Conservation (phyloP, 331 rosid genomes). For the Stylosanthes scabra region DNA sequence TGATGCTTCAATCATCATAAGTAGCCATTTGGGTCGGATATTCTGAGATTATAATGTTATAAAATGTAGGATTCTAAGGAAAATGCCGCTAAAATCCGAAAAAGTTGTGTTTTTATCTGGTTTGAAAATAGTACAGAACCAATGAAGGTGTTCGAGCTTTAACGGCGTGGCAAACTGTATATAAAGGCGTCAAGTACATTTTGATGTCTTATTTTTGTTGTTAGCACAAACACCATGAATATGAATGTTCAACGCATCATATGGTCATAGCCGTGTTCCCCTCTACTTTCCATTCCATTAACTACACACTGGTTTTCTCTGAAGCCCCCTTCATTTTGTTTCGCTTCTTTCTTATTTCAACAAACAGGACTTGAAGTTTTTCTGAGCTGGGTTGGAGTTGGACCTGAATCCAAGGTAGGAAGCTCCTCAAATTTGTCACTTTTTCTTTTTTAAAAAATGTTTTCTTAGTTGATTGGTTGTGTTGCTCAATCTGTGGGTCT, state of each 20-base stretch:
- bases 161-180: constrained; percentile 52
- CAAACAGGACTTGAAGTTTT: constrained; percentile 3
- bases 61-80: constrained; percentile 23
- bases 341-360: too few relatives aligned
- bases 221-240: background rate
- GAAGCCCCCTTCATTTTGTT: too few relatives aligned
- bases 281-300: too few relatives aligned
- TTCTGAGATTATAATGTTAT: constrained; percentile 1
- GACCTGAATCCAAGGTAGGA: constrained; percentile 49
- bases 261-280: constrained; percentile 34
- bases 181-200: constrained; percentile 46
- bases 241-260: constrained; percentile 29
- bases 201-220: constrained; percentile 13
- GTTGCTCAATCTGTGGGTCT: constrained; percentile 27
- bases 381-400: constrained; percentile 36
- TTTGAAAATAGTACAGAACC: constrained; percentile 23
- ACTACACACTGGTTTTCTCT: constrained; percentile 12
- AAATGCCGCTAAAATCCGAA: constrained; percentile 34
- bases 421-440: constrained; percentile 37
- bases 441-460: background rate
- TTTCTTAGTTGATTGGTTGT: constrained; percentile 28
- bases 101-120: background rate
- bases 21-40: background rate
- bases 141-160: constrained; percentile 39
- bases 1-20: background rate